phyloP scores from a whole-genome alignment of 2,329 filamentous ascomycete genomes.

The Aspergillus eucalypticola region DNA sequence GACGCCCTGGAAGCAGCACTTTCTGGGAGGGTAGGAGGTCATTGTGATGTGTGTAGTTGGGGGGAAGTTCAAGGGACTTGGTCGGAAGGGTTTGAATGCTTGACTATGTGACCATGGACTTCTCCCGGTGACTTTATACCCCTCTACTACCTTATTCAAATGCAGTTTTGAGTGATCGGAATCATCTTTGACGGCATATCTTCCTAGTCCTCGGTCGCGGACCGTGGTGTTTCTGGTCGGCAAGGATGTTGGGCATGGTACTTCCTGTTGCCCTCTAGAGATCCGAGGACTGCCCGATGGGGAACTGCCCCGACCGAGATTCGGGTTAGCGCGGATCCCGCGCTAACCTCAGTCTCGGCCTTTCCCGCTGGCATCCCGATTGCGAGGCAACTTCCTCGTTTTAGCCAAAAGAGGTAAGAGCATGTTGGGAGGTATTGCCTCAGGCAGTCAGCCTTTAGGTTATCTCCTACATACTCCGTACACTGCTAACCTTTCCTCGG shows the following conservation, averaged over 20 bases:
- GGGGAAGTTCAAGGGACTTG: not conserved
- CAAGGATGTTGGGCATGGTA: not conserved
- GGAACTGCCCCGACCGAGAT: not conserved
- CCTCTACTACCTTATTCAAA: not conserved
- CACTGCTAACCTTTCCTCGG: too few species aligned
- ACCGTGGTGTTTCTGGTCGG: not conserved
- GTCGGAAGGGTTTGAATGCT: not conserved
- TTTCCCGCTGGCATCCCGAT: not conserved
- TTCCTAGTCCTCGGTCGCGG: not conserved
- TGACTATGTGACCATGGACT: not conserved
- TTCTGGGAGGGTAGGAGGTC: not conserved
- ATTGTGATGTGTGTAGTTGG: not conserved
- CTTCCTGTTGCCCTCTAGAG: not conserved
- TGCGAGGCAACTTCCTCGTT: not conserved
- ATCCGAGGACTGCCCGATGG: not conserved
- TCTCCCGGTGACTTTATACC: not conserved
- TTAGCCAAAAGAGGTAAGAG: too few species aligned
- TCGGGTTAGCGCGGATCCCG: not conserved
- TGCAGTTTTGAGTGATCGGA: not conserved
- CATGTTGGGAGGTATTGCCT: not conserved
- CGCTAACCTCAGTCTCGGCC: not conserved
- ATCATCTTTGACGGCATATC: not conserved
- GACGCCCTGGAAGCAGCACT: constrained; percentile 6
- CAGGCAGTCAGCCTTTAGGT: not conserved
- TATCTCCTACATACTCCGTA: too few species aligned